Percentiles rank a stretch among this genome's conserved stretches.
These are phyloP conservation scores for Fusarium sp. DNA, from an alignment of 2,329 filamentous ascomycete species.

Conservation along the genomic window DNA sequence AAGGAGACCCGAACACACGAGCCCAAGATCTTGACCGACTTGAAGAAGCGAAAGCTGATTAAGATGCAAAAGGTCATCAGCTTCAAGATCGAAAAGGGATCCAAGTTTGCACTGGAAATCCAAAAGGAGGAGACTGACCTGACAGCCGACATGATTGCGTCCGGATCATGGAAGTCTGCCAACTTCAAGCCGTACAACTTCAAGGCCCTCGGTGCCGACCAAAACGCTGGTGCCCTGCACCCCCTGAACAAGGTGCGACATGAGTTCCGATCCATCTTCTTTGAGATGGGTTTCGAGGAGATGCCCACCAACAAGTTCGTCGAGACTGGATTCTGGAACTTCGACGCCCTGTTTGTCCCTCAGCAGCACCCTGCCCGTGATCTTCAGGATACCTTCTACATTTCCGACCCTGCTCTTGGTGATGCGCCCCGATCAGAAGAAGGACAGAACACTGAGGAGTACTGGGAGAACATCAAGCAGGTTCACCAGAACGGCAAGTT, in stretches of 20 bases:
- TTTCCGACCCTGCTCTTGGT: conserved; percentile 85
- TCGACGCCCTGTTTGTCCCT: conserved; percentile 94
- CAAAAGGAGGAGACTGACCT: conserved; percentile 94
- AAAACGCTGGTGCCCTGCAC: conserved; percentile 71
- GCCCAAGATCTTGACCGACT: conserved; percentile 79
- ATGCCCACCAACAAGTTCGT: conserved; percentile 96
- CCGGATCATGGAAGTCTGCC: conserved; percentile 90
- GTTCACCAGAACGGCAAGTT: conserved; percentile 94
- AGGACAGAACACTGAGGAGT: conserved; percentile 79
- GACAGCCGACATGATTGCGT: conserved; percentile 90
- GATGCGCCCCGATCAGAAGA: conserved; percentile 73
- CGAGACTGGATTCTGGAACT: conserved; percentile 99
- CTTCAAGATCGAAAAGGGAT: conserved; percentile 86
- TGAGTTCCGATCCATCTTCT: conserved; percentile 98
- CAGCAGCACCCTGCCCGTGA: conserved; percentile 97
- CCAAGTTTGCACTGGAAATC: conserved; percentile 89
- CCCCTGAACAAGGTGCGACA: conserved; percentile 93
- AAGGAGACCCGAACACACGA: conserved; percentile 78
- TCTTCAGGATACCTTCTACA: conserved; percentile 98
- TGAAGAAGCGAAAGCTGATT: conserved; percentile 93
- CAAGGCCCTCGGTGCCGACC: conserved; percentile 74
- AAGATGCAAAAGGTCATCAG: conserved; percentile 84
- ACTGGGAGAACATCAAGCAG: conserved; percentile 87
- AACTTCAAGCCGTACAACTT: conserved; percentile 87
- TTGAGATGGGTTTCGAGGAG: conserved; percentile 98